Base-by-base conservation (phyloP, 1,284 basidiomycete species). In the Sporisorium reilianum region DNA sequence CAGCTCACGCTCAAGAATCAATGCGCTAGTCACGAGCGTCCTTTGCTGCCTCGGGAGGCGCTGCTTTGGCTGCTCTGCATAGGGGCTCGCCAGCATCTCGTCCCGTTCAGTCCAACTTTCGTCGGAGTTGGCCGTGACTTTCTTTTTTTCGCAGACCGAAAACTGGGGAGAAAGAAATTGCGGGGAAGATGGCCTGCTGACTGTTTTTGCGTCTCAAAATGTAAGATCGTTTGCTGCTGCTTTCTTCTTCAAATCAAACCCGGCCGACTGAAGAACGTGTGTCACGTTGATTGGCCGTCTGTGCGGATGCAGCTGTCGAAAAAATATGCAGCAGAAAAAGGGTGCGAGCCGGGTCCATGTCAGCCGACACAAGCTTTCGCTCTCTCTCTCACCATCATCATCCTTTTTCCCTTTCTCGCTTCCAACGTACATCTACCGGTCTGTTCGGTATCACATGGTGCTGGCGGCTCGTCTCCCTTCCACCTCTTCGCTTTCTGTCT, bases 391-490 rank as follows among this genome's bases (percentile, higher is more conserved):
- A 25, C 36, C 30, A 11, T 30, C 38, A 20, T 26, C 48, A 44
- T 53, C 49, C 58, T 14, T 18, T 25, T 16, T 23, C 25, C n/a
- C 48, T 28, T 23, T 38, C 23, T 58, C 16, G 16, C 18, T 28
- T 32, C 26, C 18, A 14, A 57, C 16, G 44, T n/a, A n/a, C 55
- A 59, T 65, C 42, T 54, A 22, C 55, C 28, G 61, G 45, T 50
- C 50, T 23, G 7, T 18, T 42, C 55, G 55, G 51, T 61, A 51
- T 56, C 59, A 48, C 46, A 68, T 68, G 65, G 45, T 63, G 65
- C 51, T 58, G 51, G 44, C 48, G 42, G 32, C 65, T 58, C 55
- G 53, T 36, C 25, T 54, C 26, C 25, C 40, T 22, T 44, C 45
- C 4, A n/a, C 46, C 7, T 16, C 51, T 34, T 45, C 40, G 28